Conservation (phyloP, 495 filamentous ascomycete genomes). For the Aspergillus cristatus region DNA sequence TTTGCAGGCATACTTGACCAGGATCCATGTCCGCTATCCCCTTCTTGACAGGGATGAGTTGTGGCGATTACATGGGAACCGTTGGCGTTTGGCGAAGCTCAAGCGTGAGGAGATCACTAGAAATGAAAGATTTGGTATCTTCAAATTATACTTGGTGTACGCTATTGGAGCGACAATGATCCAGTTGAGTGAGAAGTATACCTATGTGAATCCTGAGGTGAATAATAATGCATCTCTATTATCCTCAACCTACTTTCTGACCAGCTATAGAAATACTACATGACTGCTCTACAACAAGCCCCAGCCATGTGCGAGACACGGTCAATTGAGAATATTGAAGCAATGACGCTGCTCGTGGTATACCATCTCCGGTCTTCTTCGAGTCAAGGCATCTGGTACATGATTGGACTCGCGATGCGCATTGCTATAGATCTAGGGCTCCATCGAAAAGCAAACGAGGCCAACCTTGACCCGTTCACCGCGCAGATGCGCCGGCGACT, state of each 20-base stretch:
- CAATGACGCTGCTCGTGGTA: constrained; percentile 46
- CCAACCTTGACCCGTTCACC: constrained; percentile 35
- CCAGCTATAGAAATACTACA: constrained; percentile 32
- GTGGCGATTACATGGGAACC: constrained; percentile 34
- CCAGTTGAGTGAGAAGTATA: constrained; percentile 38
- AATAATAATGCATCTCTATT: neutral
- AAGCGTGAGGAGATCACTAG: constrained; percentile 31
- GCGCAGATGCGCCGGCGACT: constrained; percentile 40
- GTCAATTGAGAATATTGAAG: constrained; percentile 45
- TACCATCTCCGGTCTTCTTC: constrained; percentile 44
- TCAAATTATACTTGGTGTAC: constrained; percentile 45
- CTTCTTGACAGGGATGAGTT: constrained; percentile 40
- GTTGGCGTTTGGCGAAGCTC: constrained; percentile 31
- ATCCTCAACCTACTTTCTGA: neutral
- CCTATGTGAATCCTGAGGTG: constrained; percentile 37
- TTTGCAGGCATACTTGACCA: constrained; percentile 36
- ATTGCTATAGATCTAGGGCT: constrained; percentile 46
- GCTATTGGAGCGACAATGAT: constrained; percentile 44
- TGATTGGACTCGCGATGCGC: constrained; percentile 47
- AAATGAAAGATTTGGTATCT: constrained; percentile 38
- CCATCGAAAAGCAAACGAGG: constrained; percentile 41
- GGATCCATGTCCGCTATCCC: constrained; percentile 40
- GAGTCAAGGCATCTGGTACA: constrained; percentile 48
- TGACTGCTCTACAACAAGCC: constrained; percentile 40
- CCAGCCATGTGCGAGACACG: constrained; percentile 41